Base-by-base conservation (phyloP, 306 rosid genomes). In the Alnus glutinosa region DNA sequence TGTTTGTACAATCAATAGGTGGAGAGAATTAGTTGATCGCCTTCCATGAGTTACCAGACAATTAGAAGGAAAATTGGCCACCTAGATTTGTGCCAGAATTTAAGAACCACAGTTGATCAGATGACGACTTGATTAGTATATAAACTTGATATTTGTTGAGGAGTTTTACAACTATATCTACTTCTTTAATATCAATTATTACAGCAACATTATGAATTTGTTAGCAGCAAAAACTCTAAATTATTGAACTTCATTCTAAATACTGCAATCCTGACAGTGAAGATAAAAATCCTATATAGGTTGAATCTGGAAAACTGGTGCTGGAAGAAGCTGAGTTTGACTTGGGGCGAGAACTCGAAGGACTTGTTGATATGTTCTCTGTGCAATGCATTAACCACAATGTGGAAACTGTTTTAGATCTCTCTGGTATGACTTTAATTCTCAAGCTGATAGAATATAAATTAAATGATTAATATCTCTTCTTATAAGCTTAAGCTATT, bases 301-400 rank as follows among this genome's bases (percentile, higher is more conserved):
- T 96, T 87, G 99, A 96, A 82, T 96, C 99, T 2, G 99, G 99
- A 82, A 96, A 96, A 82, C 82, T 96, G 69, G 97, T 96, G 77
- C 83, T 96, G 83, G 99, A 96, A 84, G 97, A 89, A 79, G 88
- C 98, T 18, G 99, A 96, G 71, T 96, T 96, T 70, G 97, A 96
- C 77, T 85, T 96, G 87, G 97, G 94, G 72, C 85, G 98, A 64
- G 99, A 96, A 83, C 99, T 96, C 55, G 99, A 96, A 88, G 99
- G 99, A 67, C 96, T 96, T 74, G 93, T 91, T 16, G 99, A 96
- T 84, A 91, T 96, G 98, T 96, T 96, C 81, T 96, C 99, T 48
- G 99, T 96, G 81, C 99, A 96, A 49, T 87, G 99, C 93, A 90
- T 93, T 80, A 91, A 93, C 81, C 98, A 96, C 83, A 93, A 96